Evolutionary conservation across 192 early-diverging fungal genomes (phyloP).

Genomic region (Podila verticillata): DNA sequence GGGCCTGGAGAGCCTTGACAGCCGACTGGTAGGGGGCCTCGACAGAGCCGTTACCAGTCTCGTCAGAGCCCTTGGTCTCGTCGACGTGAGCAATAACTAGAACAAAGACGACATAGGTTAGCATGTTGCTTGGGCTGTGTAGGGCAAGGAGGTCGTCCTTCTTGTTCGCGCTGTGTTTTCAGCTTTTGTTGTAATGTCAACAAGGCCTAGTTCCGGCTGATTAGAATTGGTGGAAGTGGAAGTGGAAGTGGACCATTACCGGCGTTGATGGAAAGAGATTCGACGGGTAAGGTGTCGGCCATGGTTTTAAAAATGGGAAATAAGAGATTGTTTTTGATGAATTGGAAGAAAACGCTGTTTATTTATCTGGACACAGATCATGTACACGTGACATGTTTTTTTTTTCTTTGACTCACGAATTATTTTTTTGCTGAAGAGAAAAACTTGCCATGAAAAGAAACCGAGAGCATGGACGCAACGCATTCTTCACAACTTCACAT

Average conservation of each 20-base stretch:
- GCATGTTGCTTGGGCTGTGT: neutral
- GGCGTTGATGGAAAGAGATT: slow-evolving; percentile 33
- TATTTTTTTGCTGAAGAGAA: neutral
- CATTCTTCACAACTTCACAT: neutral
- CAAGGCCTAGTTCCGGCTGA: too few relatives aligned
- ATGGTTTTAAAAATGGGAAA: slow-evolving; percentile 11
- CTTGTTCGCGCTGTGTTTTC: neutral
- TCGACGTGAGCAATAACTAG: slow-evolving; percentile 72
- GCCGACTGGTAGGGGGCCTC: slow-evolving; percentile 82
- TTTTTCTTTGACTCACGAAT: slow-evolving; percentile 13
- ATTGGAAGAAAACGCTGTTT: too few relatives aligned
- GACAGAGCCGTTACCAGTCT: slow-evolving; percentile 77
- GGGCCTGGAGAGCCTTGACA: slow-evolving; percentile 72
- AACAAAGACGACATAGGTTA: neutral
- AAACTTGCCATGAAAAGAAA: neutral
- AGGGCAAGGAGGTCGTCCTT: neutral
- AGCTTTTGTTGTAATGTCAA: too few relatives aligned
- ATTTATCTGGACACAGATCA: neutral
- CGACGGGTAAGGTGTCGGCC: slow-evolving; percentile 47
- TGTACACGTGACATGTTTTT: neutral
- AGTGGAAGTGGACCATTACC: slow-evolving; percentile 19
- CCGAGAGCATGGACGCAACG: neutral
- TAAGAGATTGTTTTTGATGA: neutral
- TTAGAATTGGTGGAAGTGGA: neutral
- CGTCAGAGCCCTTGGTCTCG: slow-evolving; percentile 86